Percentiles rank a stretch among this genome's conserved stretches.
Conservation (phyloP, 2,329 filamentous ascomycete genomes). For the Fusarium odoratissimum region DNA sequence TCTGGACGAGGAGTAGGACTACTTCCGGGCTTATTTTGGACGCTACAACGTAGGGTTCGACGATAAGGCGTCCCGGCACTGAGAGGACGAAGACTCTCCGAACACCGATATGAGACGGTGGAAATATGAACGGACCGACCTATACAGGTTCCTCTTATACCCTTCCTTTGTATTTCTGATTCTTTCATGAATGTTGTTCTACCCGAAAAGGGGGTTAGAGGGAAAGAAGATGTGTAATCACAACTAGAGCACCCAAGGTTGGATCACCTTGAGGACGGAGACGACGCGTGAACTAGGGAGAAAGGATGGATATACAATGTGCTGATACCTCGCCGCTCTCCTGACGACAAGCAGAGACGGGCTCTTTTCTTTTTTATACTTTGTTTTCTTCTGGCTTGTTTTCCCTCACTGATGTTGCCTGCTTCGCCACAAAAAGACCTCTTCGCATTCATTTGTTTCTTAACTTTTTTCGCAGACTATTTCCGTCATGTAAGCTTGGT, state of each 20-base stretch:
- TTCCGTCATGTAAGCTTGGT: slow-evolving; percentile 47
- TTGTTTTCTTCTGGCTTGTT: slow-evolving; percentile 1
- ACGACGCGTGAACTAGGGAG: neutral
- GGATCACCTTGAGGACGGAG: slow-evolving; percentile 19
- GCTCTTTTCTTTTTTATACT: slow-evolving; percentile 16
- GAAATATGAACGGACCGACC: slow-evolving; percentile 18
- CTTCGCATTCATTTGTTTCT: slow-evolving; percentile 15
- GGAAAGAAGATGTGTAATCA: slow-evolving; percentile 15
- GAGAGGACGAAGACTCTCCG: slow-evolving; percentile 10
- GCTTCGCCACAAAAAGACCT: neutral
- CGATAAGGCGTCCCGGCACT: slow-evolving; percentile 11
- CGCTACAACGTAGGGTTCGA: slow-evolving; percentile 43
- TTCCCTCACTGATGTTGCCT: slow-evolving; percentile 4
- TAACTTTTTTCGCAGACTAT: slow-evolving; percentile 23
- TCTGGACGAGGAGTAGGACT: slow-evolving; percentile 65
- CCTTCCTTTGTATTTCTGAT: slow-evolving; percentile 22
- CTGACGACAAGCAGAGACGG: slow-evolving; percentile 7
- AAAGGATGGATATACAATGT: slow-evolving; percentile 30
- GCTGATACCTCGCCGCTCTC: slow-evolving; percentile 41
- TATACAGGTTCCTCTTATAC: neutral
- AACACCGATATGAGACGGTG: slow-evolving; percentile 15
- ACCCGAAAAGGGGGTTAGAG: neutral
- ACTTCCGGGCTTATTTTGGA: slow-evolving; percentile 49
- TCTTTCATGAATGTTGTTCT: slow-evolving; percentile 12
- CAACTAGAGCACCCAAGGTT: slow-evolving; percentile 26